Percentiles rank a stretch among this genome's conserved stretches.
phyloP scores from a whole-genome alignment of 441 rosid genomes.

The Corymbia calophylla region DNA sequence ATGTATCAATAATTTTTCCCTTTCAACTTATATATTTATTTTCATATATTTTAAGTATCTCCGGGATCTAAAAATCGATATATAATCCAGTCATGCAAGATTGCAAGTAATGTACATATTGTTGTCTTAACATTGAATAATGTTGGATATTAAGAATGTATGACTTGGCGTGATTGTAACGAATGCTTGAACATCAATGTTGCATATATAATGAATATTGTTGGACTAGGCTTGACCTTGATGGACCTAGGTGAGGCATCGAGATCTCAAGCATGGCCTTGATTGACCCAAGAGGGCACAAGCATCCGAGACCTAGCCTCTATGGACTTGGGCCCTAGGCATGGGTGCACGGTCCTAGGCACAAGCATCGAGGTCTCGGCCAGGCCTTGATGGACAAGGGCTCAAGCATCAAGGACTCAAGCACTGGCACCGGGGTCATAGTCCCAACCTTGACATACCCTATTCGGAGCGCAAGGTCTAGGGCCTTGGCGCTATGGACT shows the following conservation, averaged over 20 bases:
- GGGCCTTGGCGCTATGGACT: too few relatives aligned
- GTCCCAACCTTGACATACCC: neutral
- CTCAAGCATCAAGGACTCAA: neutral
- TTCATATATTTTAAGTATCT: neutral
- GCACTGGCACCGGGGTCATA: neutral
- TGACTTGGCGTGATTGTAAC: neutral
- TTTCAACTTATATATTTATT: neutral
- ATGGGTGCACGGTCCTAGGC: rapidly evolving
- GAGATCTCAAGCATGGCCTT: rapidly evolving
- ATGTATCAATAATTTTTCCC: neutral
- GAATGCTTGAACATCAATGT: too few relatives aligned
- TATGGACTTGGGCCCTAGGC: rapidly evolving
- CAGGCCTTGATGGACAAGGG: neutral
- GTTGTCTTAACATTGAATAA: neutral
- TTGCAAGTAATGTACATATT: neutral
- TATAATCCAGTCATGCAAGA: neutral
- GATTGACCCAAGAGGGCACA: rapidly evolving
- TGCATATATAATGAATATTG: too few relatives aligned
- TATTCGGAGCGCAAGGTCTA: too few relatives aligned
- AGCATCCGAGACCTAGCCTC: rapidly evolving
- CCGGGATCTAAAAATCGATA: neutral
- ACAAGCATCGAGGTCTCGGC: neutral
- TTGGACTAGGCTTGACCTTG: rapidly evolving
- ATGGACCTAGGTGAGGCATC: rapidly evolving
- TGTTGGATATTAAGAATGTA: neutral